These are phyloP conservation scores for Rubia occidens DNA, from an alignment of 305 asterid genomes.

Conservation along the genomic window DNA sequence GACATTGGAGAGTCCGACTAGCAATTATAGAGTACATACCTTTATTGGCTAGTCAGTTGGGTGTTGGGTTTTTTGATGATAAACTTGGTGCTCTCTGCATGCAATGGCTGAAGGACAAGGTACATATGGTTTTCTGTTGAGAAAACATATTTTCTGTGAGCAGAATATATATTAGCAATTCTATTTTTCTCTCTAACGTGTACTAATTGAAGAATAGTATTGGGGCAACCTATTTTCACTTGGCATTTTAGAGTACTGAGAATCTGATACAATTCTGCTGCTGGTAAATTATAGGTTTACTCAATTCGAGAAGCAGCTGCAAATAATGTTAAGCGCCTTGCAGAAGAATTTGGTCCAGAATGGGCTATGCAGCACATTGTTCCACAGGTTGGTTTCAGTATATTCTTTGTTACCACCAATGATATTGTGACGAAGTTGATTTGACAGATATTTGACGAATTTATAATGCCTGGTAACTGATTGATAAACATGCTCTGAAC, in stretches of 20 bases:
- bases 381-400: slow-evolving; percentile 32
- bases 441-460: no score
- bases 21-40: slow-evolving; percentile 90
- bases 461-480: neutral
- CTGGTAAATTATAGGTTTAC: slow-evolving; percentile 27
- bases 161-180: neutral
- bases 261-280: neutral
- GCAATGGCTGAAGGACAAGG: slow-evolving; percentile 95
- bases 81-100: slow-evolving; percentile 89
- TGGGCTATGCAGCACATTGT: slow-evolving; percentile 44
- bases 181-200: no score
- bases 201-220: neutral
- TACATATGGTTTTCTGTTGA: slow-evolving; percentile 11
- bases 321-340: slow-evolving; percentile 40
- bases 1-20: slow-evolving; percentile 89
- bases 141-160: neutral
- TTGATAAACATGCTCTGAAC: neutral
- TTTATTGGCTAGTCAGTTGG: slow-evolving; percentile 81
- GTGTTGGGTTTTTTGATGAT: slow-evolving; percentile 78
- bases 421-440: neutral
- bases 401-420: neutral
- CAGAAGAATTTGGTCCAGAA: slow-evolving; percentile 44
- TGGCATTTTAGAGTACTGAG: neutral
- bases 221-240: neutral
- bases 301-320: slow-evolving; percentile 45